Evolutionary conservation across 2,329 filamentous ascomycete genomes (phyloP).

Genomic region (Calonectria crousiana): DNA sequence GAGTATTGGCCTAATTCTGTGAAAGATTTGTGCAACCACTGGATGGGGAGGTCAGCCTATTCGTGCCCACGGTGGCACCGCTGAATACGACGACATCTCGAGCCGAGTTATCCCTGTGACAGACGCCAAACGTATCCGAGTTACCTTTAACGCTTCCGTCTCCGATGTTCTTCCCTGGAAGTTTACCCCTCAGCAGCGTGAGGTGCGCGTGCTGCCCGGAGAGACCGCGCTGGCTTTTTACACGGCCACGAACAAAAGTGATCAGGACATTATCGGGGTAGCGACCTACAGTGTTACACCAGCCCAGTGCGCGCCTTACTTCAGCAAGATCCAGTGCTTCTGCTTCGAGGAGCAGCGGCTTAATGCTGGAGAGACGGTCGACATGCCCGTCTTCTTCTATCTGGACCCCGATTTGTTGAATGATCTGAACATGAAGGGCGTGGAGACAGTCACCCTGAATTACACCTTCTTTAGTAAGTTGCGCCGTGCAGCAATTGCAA

Average conservation of each 20-base stretch:
- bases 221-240: conserved; percentile 98
- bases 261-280: conserved; percentile 95
- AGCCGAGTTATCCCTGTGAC: conserved; percentile 84
- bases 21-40: conserved; percentile 83
- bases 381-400: conserved; percentile 99
- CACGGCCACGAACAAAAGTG: conserved; percentile 91
- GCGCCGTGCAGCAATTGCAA: not conserved
- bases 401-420: conserved; percentile 95
- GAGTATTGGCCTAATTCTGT: not conserved
- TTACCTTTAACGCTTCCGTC: conserved; percentile 96
- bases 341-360: conserved; percentile 98
- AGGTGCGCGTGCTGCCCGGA: conserved; percentile 93
- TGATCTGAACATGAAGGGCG: conserved; percentile 91
- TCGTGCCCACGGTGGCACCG: conserved; percentile 74
- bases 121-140: conserved; percentile 85
- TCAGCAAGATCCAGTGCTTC: conserved; percentile 99
- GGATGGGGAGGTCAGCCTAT: conserved; percentile 95
- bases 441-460: conserved; percentile 94
- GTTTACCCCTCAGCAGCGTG: conserved; percentile 95
- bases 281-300: conserved; percentile 98
- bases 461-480: conserved; percentile 98
- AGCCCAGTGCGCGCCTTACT: conserved; percentile 95
- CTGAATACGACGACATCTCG: conserved; percentile 73
- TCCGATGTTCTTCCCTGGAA: conserved; percentile 98
- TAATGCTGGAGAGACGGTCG: conserved; percentile 95